phyloP scores from a whole-genome alignment of 208 protist genomes.

The Porcisia deanei region DNA sequence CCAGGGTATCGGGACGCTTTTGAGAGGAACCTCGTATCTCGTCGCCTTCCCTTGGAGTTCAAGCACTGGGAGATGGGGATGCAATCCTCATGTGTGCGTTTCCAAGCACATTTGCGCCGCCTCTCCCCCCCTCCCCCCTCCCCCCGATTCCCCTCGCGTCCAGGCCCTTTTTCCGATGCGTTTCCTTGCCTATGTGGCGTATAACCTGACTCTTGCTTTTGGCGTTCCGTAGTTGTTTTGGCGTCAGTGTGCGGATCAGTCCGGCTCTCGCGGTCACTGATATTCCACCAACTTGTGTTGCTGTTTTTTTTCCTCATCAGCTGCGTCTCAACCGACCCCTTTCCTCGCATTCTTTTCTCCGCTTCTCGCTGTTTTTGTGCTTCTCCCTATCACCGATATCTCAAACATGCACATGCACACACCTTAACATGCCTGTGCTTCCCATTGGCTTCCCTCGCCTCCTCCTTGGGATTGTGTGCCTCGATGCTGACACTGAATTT shows the following conservation, averaged over 20 bases:
- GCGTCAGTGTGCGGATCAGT: conserved; percentile 1
- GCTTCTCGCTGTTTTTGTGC: conserved; percentile 16
- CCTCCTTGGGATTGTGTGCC: conserved; percentile 5
- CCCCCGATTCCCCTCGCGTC: too few relatives aligned
- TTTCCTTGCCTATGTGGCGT: not conserved
- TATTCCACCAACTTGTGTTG: not conserved
- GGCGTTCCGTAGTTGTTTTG: conserved; percentile 6
- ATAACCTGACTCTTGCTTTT: conserved; percentile 1
- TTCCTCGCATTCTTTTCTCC: not conserved
- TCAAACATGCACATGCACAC: conserved; percentile 16
- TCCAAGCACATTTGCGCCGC: not conserved
- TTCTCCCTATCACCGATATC: not conserved
- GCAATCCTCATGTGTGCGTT: not conserved
- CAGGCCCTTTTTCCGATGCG: not conserved
- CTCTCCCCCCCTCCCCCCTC: too few relatives aligned
- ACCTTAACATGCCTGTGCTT: conserved; percentile 7
- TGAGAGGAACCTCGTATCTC: too few relatives aligned
- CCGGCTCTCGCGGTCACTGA: not conserved
- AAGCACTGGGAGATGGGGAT: not conserved
- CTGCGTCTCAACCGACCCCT: not conserved
- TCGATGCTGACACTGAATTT: not conserved
- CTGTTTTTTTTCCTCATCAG: conserved; percentile 19
- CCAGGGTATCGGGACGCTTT: too few relatives aligned
- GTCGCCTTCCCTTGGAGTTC: not conserved
- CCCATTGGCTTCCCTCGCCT: not conserved